Evolutionary conservation across 2,329 filamentous ascomycete genomes (phyloP).

Genomic region (Fonsecaea pedrosoi): DNA sequence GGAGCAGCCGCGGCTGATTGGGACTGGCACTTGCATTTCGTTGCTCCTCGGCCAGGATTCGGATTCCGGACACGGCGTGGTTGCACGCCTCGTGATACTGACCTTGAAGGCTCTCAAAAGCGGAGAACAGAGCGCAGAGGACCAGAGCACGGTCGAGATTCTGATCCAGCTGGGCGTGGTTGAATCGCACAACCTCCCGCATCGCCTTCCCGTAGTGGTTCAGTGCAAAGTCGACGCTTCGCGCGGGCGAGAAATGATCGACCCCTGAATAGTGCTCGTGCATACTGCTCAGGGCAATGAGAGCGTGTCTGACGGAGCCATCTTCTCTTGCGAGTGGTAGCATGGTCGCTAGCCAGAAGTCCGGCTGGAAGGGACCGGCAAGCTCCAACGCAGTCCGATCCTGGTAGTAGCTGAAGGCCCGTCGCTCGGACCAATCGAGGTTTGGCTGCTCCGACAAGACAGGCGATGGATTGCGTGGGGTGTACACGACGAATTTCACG

Average conservation of each 20-base stretch:
- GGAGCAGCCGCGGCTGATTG: background rate
- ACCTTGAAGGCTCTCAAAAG: slow-evolving; percentile 62
- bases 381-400: slow-evolving; percentile 41
- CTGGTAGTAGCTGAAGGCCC: slow-evolving; percentile 43
- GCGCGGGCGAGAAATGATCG: slow-evolving; percentile 21
- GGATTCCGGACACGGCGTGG: slow-evolving; percentile 46
- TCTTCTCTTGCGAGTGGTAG: slow-evolving; percentile 42
- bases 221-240: slow-evolving; percentile 46
- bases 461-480: slow-evolving; percentile 12
- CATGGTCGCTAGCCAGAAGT: slow-evolving; percentile 41
- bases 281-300: slow-evolving; percentile 43
- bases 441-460: slow-evolving; percentile 21
- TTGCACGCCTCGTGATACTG: slow-evolving; percentile 54
- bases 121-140: slow-evolving; percentile 60
- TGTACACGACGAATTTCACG: slow-evolving; percentile 32
- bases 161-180: slow-evolving; percentile 45
- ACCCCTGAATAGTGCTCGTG: slow-evolving; percentile 40
- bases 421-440: slow-evolving; percentile 37
- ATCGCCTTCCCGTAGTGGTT: slow-evolving; percentile 60
- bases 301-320: slow-evolving; percentile 40
- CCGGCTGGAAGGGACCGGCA: slow-evolving; percentile 40
- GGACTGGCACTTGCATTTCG: slow-evolving; percentile 1
- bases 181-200: slow-evolving; percentile 47
- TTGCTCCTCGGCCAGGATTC: slow-evolving; percentile 40
- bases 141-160: slow-evolving; percentile 50